Evolutionary conservation across 768 basidiomycete species (phyloP), one percentile per base, ranked within the genome.

Genomic region (Clitopilus passeckerianus): DNA sequence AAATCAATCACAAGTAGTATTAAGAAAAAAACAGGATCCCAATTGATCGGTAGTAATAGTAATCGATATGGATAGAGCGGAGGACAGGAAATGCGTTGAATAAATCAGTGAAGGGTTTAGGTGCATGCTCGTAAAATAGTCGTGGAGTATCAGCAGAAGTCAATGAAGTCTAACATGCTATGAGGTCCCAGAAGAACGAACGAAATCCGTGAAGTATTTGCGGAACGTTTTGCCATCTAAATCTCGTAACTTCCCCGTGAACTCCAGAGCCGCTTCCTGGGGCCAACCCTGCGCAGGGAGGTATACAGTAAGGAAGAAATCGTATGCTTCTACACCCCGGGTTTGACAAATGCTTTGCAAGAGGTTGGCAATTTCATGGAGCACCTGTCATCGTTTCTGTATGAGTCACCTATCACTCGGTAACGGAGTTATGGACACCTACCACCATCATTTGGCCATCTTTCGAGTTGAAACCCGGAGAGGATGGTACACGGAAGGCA

Each of bases 211-310:
- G 72, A 93, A 93, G 73, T 91, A 94, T 78, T 91, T 93, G 66
- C 89, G 80, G 75, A 94, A 94, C 34, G 71, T 75, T 70, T 89
- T 93, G 64, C 78, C 76, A 67, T 94, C 92, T 59, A 89, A 72
- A 70, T 86, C 86, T 60, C 86, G 82, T 65, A 94, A 71, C 69
- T 91, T 91, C 16, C 81, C 80, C 1, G 87, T 82, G 63, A 97
- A 93, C 63, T 95, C 90, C 46, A 86, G 62, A 3, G 91, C 88
- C 24, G 81, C 86, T 46, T 90, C 86, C 20, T 81, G 73, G 33
- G 97, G 95, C 84, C 94, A 95, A 62, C 87, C 85, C 74, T 96
- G 86, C 8, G 93, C 86, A 1, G 97, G 95, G 18, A 99, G 82
- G 73, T 93, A 93, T 27, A 86, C 83, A 56, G 77, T 78, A 12